Evolutionary conservation across 164 flowering plant genomes (phyloP).

Genomic region (Saururus chinensis): DNA sequence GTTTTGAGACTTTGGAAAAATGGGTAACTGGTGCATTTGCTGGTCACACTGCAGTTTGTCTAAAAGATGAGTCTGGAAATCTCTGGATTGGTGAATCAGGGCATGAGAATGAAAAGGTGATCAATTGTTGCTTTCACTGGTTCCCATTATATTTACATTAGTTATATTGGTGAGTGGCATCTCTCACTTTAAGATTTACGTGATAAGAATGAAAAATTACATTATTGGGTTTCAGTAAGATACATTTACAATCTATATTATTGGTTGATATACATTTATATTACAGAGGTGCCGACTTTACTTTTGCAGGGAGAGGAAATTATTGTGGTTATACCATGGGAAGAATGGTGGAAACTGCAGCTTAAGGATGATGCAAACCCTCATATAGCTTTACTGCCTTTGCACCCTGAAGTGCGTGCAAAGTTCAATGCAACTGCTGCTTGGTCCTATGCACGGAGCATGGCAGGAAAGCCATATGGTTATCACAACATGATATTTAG

Average conservation of each 20-base stretch:
- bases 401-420: slow-evolving; percentile 81
- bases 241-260: no score
- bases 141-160: neutral
- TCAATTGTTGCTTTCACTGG: neutral
- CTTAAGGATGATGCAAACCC: slow-evolving; percentile 84
- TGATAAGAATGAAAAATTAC: neutral
- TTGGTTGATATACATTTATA: no score
- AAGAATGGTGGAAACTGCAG: slow-evolving; percentile 95
- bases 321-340: slow-evolving; percentile 87
- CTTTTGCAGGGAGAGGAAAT: slow-evolving; percentile 83
- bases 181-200: neutral
- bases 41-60: slow-evolving; percentile 96
- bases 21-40: slow-evolving; percentile 99
- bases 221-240: neutral
- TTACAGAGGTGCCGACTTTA: neutral
- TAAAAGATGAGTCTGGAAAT: slow-evolving; percentile 84
- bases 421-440: slow-evolving; percentile 84
- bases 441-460: slow-evolving; percentile 91
- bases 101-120: slow-evolving; percentile 97
- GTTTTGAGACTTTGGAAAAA: slow-evolving; percentile 96
- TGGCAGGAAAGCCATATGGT: slow-evolving; percentile 97
- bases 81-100: slow-evolving; percentile 99
- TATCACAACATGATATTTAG: slow-evolving; percentile 99
- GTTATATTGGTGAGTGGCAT: neutral
- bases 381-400: slow-evolving; percentile 87